Conservation (phyloP, 163 green algal genomes). For the Volvox carteri region DNA sequence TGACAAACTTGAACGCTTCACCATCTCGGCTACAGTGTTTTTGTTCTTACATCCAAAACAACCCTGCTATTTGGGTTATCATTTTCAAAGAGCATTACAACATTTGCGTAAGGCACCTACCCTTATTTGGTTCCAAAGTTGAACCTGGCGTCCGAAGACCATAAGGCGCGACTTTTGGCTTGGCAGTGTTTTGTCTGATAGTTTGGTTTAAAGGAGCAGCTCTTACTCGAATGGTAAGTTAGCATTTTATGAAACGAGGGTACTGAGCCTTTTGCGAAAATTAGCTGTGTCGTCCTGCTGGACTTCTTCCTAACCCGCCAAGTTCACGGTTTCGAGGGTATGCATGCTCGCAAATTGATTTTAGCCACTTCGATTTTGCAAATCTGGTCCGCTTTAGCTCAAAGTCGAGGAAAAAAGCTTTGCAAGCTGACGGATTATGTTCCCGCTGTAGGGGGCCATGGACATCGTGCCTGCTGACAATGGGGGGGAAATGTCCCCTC, state of each 20-base stretch:
- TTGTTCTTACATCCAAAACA: background rate
- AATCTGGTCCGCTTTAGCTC: background rate
- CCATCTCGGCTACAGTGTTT: background rate
- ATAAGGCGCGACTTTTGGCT: constrained; percentile 22
- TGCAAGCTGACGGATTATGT: background rate
- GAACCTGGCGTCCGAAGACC: background rate
- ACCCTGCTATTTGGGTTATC: background rate
- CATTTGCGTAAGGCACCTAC: background rate
- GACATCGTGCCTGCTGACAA: background rate
- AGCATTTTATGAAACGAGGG: background rate
- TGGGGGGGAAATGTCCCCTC: background rate
- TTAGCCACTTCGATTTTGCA: background rate
- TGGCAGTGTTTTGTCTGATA: background rate
- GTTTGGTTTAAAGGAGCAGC: background rate
- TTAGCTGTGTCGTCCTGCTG: background rate
- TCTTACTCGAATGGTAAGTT: background rate
- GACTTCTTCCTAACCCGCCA: background rate
- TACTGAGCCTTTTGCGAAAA: background rate
- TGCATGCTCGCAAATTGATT: background rate
- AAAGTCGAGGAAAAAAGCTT: background rate
- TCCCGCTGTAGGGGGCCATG: constrained; percentile 17
- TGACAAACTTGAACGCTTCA: background rate
- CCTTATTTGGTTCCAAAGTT: background rate
- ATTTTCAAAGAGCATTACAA: background rate
- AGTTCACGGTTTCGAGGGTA: background rate